Conservation (phyloP, 2,329 filamentous ascomycete genomes). For the Diaporthe australafricana region DNA sequence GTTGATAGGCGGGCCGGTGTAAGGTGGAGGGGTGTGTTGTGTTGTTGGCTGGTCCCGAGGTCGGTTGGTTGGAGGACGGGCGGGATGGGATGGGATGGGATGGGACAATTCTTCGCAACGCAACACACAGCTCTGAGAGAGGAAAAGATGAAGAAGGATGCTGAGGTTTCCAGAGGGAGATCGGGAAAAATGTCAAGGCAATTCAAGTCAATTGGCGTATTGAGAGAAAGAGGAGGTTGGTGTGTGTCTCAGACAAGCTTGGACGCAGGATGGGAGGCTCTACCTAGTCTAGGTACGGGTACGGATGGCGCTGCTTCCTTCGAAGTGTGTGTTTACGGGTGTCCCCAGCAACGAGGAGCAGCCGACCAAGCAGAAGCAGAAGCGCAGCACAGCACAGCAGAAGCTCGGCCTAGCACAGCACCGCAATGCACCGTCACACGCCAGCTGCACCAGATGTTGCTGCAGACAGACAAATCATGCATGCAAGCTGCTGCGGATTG, state of each 20-base stretch:
- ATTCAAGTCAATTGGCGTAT: constrained; percentile 24
- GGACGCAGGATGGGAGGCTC: constrained; percentile 17
- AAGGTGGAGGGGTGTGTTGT: constrained; percentile 17
- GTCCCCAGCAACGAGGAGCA: constrained; percentile 14
- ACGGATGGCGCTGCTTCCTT: constrained; percentile 8
- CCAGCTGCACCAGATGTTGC: neutral
- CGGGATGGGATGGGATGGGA: neutral
- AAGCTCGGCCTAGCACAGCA: no score
- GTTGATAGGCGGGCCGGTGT: constrained; percentile 14
- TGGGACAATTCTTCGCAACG: neutral
- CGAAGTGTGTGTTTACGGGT: constrained; percentile 24
- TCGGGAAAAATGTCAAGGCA: constrained; percentile 10
- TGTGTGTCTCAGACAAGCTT: constrained; percentile 25
- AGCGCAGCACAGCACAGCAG: no score
- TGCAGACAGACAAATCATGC: neutral
- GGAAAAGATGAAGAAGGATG: neutral
- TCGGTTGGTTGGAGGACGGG: neutral
- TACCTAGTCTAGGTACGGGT: neutral
- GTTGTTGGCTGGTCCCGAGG: constrained; percentile 17
- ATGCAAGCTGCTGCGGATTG: neutral
- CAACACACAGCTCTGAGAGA: constrained; percentile 13
- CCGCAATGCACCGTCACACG: constrained; percentile 6
- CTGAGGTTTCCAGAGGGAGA: neutral
- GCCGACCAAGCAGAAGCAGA: constrained; percentile 6
- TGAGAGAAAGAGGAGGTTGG: constrained; percentile 32